Percentiles rank a stretch among this genome's conserved stretches.
Conservation (phyloP, 2,329 filamentous ascomycete genomes). For the Fragosphaeria purpurea region DNA sequence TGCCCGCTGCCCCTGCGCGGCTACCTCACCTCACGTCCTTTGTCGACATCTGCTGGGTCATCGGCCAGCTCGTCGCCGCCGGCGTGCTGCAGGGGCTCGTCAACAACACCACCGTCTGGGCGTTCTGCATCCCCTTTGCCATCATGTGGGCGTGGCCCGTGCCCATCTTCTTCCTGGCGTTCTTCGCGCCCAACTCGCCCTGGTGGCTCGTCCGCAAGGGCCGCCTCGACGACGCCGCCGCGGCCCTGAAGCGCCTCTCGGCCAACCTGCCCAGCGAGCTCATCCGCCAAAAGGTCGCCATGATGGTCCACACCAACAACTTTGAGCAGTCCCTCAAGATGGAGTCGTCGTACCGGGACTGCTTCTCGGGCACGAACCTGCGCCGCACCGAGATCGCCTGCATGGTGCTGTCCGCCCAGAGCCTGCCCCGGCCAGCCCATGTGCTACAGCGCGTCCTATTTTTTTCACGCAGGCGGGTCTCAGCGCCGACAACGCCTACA, state of each 20-base stretch:
- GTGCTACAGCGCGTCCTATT: conserved; percentile 24
- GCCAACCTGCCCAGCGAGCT: conserved; percentile 53
- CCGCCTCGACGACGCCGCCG: conserved; percentile 29
- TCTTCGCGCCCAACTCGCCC: conserved; percentile 17
- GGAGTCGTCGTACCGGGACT: conserved; percentile 33
- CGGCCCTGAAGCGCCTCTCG: conserved; percentile 32
- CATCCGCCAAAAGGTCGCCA: conserved; percentile 34
- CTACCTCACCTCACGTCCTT: conserved; percentile 35
- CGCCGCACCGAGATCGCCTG: conserved; percentile 36
- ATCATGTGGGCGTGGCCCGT: conserved; percentile 35
- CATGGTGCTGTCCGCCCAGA: conserved; percentile 29
- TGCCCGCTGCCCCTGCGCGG: conserved; percentile 31
- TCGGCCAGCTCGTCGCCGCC: conserved; percentile 17
- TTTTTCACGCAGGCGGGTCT: conserved; percentile 38
- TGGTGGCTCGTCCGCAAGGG: conserved; percentile 37
- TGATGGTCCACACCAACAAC: conserved; percentile 48
- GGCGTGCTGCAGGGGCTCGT: conserved; percentile 17
- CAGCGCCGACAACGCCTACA: conserved; percentile 24
- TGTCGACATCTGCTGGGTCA: conserved; percentile 34
- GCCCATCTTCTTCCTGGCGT: conserved; percentile 12
- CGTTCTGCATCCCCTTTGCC: conserved; percentile 29
- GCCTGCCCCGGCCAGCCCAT: conserved; percentile 28
- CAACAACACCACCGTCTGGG: conserved; percentile 9
- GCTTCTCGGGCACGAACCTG: conserved; percentile 36
- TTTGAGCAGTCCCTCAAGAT: conserved; percentile 37